phyloP scores from a whole-genome alignment of 768 basidiomycete genomes.

The Tubosaeta sp. region DNA sequence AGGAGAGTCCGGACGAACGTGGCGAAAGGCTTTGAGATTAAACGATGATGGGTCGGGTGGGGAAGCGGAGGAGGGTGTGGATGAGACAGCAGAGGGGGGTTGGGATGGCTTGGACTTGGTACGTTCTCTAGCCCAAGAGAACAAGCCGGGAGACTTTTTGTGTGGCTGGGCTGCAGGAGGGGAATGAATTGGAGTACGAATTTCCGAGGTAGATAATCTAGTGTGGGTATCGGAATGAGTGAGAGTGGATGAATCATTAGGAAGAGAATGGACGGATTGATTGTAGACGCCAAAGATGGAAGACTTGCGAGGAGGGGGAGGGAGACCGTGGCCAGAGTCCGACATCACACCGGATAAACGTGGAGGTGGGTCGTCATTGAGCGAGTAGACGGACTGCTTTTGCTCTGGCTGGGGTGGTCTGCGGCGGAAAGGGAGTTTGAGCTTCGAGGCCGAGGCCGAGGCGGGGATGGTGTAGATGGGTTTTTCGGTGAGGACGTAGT shows the following conservation, averaged over 20 bases:
- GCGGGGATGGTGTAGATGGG: conserved; percentile 23
- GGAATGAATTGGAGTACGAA: conserved; percentile 7
- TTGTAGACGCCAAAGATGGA: conserved; percentile 59
- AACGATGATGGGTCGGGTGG: conserved; percentile 42
- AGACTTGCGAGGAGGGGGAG: conserved; percentile 60
- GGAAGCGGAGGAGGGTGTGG: conserved; percentile 14
- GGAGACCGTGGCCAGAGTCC: conserved; percentile 41
- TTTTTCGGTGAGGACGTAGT: conserved; percentile 29
- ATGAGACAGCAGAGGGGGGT: conserved; percentile 27
- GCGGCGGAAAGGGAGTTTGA: conserved; percentile 43
- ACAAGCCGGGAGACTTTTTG: conserved; percentile 34
- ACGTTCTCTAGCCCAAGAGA: conserved; percentile 35
- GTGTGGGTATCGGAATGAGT: conserved; percentile 17
- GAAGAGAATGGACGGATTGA: conserved; percentile 62
- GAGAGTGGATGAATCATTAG: conserved; percentile 32
- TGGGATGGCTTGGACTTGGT: conserved; percentile 31
- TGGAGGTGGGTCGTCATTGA: conserved; percentile 19
- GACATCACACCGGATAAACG: conserved; percentile 38
- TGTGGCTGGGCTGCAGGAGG: conserved; percentile 10
- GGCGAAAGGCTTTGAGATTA: conserved; percentile 72
- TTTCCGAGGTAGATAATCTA: conserved; percentile 13
- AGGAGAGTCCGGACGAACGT: conserved; percentile 48
- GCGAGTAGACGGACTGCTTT: conserved; percentile 13
- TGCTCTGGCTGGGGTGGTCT: conserved; percentile 19
- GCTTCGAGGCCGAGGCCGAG: conserved; percentile 38